These are phyloP conservation scores for Scedosporium apiospermum DNA, from an alignment of 2,329 filamentous ascomycete species.

Conservation along the genomic window DNA sequence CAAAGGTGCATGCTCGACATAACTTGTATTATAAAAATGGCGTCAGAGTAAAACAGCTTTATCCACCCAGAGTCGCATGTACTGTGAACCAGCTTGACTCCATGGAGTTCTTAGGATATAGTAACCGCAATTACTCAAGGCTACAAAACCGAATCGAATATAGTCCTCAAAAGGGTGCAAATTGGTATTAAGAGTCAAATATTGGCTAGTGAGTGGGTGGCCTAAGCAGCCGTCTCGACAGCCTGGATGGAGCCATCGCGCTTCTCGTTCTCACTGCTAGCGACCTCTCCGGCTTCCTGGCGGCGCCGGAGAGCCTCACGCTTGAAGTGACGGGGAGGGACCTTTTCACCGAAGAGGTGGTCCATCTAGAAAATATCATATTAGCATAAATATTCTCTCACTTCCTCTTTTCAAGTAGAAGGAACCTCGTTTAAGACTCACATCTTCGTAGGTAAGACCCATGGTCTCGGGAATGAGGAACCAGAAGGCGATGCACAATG, in stretches of 20 bases:
- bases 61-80: no score
- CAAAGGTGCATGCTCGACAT: no score
- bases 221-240: not conserved
- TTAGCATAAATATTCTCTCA: not conserved
- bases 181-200: no score
- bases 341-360: not conserved
- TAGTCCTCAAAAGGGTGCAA: no score
- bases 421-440: not conserved
- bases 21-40: no score
- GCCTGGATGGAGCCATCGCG: not conserved
- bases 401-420: no score
- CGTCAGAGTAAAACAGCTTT: no score
- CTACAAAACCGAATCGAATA: no score
- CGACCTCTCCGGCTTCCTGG: not conserved
- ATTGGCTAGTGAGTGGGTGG: not conserved
- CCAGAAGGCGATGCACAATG: not conserved
- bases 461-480: constrained; percentile 5
- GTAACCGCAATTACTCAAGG: no score
- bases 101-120: no score
- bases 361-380: not conserved
- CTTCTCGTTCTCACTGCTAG: not conserved
- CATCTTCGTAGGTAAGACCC: constrained; percentile 5
- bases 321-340: constrained; percentile 1
- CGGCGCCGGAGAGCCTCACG: not conserved
- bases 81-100: no score